phyloP scores from a whole-genome alignment of 2,329 filamentous ascomycete species.

The Clarireedia hainanense region DNA sequence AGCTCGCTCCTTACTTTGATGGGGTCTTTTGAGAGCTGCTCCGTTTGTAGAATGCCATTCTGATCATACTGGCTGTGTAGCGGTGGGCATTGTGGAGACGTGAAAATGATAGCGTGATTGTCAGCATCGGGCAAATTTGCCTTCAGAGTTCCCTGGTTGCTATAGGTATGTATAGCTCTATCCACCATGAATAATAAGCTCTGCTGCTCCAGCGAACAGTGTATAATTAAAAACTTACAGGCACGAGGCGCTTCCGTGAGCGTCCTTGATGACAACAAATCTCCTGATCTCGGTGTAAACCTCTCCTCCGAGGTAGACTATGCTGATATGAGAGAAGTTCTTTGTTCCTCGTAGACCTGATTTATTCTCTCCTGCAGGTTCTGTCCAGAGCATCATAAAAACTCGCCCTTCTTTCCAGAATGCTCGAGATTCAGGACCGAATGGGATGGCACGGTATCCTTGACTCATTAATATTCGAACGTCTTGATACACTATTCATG shows the following conservation, averaged over 20 bases:
- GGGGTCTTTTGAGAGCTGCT: conserved; percentile 15
- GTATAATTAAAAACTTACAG: conserved; percentile 13
- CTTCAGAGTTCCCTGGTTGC: conserved; percentile 18
- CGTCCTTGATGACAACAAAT: conserved; percentile 18
- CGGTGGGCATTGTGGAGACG: neutral
- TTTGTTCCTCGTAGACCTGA: neutral
- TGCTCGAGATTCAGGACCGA: neutral
- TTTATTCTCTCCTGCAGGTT: conserved; percentile 12
- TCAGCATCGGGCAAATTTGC: conserved; percentile 6
- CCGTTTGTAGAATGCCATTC: neutral
- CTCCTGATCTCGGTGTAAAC: conserved; percentile 20
- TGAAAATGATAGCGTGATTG: neutral
- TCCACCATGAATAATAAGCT: neutral
- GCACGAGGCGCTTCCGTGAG: conserved; percentile 17
- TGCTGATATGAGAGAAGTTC: conserved; percentile 4
- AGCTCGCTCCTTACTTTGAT: conserved; percentile 15
- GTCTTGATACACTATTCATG: too few relatives aligned
- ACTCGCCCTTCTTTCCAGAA: conserved; percentile 20
- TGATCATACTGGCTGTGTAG: neutral
- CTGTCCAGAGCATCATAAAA: conserved; percentile 22
- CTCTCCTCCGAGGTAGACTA: conserved; percentile 9
- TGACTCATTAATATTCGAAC: too few relatives aligned
- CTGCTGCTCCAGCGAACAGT: neutral
- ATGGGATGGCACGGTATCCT: neutral
- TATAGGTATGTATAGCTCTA: conserved; percentile 21